phyloP scores from a whole-genome alignment of 2,329 filamentous ascomycete genomes.

The Diplodia seriata region DNA sequence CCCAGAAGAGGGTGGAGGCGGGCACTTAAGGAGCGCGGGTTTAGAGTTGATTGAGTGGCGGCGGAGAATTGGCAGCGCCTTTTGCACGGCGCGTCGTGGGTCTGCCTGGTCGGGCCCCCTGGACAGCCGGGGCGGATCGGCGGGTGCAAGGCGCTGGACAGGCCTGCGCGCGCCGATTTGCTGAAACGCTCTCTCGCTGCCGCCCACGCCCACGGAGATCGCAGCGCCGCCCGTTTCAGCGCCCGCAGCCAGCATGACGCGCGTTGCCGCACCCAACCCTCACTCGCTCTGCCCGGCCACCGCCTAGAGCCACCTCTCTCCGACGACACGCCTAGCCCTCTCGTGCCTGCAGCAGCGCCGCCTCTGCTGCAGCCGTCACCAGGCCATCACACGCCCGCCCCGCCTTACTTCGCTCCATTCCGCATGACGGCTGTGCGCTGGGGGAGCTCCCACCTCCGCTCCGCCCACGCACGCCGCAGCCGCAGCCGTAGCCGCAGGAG shows the following conservation, averaged over 20 bases:
- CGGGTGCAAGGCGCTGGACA: not conserved
- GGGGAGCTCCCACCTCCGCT: constrained; percentile 3
- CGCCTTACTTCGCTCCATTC: constrained; percentile 26
- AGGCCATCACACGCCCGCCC: not conserved
- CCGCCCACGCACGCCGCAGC: not conserved
- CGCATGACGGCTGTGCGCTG: constrained; percentile 16
- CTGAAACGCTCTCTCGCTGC: constrained; percentile 16
- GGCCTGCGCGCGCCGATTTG: constrained; percentile 24
- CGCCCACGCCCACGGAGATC: constrained; percentile 15
- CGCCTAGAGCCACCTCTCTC: not conserved
- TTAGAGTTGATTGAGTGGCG: constrained; percentile 30
- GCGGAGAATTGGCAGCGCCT: constrained; percentile 20
- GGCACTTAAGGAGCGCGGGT: constrained; percentile 26
- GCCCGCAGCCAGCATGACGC: constrained; percentile 24
- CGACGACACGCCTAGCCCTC: constrained; percentile 2
- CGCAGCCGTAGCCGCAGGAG: not conserved
- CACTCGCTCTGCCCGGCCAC: constrained; percentile 3
- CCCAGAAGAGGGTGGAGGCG: not conserved
- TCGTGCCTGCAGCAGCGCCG: constrained; percentile 8
- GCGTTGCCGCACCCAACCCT: constrained; percentile 9
- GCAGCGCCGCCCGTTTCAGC: constrained; percentile 29
- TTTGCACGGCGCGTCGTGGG: constrained; percentile 16
- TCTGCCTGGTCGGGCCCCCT: constrained; percentile 12
- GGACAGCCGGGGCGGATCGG: constrained; percentile 24
- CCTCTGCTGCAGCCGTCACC: not conserved